Evolutionary conservation across 208 protist species (phyloP).

Genomic region (Trypanosoma lewisi): DNA sequence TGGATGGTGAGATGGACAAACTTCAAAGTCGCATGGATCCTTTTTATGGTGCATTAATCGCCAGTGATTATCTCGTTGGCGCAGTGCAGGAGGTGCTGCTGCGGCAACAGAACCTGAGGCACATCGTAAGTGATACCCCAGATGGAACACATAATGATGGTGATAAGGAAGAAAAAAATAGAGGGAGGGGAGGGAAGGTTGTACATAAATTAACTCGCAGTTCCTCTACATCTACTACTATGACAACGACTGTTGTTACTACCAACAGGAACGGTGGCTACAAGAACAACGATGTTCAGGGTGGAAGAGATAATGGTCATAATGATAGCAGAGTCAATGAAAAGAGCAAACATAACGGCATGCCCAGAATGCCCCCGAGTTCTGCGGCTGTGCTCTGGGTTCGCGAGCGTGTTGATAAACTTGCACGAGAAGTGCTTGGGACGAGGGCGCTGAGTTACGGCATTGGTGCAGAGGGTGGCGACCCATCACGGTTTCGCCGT

Average conservation of each 20-base stretch:
- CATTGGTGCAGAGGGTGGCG: slow-evolving; percentile 69
- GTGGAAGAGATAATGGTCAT: background rate
- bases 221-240: too few species aligned
- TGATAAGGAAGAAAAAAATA: background rate
- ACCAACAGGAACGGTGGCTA: background rate
- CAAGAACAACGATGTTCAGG: background rate
- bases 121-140: background rate
- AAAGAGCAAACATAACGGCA: background rate
- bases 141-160: background rate
- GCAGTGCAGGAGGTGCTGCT: slow-evolving; percentile 54
- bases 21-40: slow-evolving; percentile 71
- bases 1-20: slow-evolving; percentile 65
- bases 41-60: slow-evolving; percentile 48
- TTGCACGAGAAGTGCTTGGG: slow-evolving; percentile 65
- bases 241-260: background rate
- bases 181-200: background rate
- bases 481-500: slow-evolving; percentile 73
- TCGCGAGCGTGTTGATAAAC: slow-evolving; percentile 57
- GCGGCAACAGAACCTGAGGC: slow-evolving; percentile 65
- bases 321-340: background rate
- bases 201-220: too few species aligned
- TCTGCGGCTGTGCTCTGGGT: slow-evolving; percentile 79
- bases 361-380: slow-evolving; percentile 52
- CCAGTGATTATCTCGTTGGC: slow-evolving; percentile 74
- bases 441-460: slow-evolving; percentile 76